These are phyloP conservation scores for Coniferiporia sulphurascens DNA, from an alignment of 1,284 basidiomycete genomes.

Conservation along the genomic window DNA sequence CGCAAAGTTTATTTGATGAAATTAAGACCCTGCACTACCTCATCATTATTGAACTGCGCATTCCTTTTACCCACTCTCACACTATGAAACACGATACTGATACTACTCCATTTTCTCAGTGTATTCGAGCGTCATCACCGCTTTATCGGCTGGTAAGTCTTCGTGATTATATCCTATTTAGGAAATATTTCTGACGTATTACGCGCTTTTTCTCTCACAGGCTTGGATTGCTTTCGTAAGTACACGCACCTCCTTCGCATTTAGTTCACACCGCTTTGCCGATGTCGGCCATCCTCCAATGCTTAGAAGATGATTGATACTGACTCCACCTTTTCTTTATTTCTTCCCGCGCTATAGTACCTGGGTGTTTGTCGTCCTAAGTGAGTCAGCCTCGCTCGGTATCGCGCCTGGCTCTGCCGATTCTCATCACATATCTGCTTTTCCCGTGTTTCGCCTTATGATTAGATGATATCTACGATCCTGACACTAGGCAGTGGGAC, in stretches of 20 bases:
- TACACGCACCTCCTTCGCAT: slow-evolving; percentile 13
- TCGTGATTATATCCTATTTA: background rate
- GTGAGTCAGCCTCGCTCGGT: slow-evolving; percentile 8
- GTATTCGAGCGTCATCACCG: slow-evolving; percentile 67
- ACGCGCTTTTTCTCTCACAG: slow-evolving; percentile 27
- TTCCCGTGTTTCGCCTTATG: background rate
- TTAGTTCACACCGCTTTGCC: background rate
- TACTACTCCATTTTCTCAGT: slow-evolving; percentile 29
- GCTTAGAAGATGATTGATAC: background rate
- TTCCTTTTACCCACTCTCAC: background rate
- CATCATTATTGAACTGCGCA: background rate
- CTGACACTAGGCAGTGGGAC: slow-evolving; percentile 36
- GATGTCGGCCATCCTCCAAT: background rate
- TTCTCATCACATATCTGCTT: background rate
- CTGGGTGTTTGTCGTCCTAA: slow-evolving; percentile 42
- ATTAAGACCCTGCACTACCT: background rate
- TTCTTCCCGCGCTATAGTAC: slow-evolving; percentile 17
- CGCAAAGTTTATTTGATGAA: background rate
- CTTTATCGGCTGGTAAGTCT: slow-evolving; percentile 60
- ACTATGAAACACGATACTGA: slow-evolving; percentile 6
- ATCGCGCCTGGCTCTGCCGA: background rate
- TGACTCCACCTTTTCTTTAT: slow-evolving; percentile 9
- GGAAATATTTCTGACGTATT: slow-evolving; percentile 6
- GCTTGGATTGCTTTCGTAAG: slow-evolving; percentile 53
- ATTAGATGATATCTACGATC: slow-evolving; percentile 36